Evolutionary conservation across 1,284 basidiomycete genomes (phyloP).

Genomic region (Leucoagaricus sp.): DNA sequence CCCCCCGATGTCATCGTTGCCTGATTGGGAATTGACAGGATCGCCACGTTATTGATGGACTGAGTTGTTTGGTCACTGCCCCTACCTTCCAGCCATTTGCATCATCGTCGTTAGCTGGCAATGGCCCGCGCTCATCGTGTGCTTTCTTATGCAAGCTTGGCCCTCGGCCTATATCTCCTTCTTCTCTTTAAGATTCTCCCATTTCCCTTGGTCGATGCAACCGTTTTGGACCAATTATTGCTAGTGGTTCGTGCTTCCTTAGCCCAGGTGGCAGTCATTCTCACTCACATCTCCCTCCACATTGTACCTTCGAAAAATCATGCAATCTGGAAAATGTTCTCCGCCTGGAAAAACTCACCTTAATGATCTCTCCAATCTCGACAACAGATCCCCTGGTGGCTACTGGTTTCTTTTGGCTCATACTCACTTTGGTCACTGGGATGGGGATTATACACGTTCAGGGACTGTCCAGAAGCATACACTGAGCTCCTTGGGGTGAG

Average conservation of each 20-base stretch:
- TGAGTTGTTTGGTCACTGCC: neutral
- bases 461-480: slow-evolving; percentile 79
- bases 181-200: slow-evolving; percentile 54
- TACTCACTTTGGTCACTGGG: slow-evolving; percentile 76
- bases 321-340: neutral
- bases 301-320: neutral
- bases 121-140: slow-evolving; percentile 66
- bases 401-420: slow-evolving; percentile 73
- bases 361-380: too few species aligned
- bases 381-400: slow-evolving; percentile 72
- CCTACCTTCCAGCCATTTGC: neutral
- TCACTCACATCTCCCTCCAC: slow-evolving; percentile 9
- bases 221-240: slow-evolving; percentile 49
- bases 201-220: slow-evolving; percentile 55
- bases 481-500: slow-evolving; percentile 62
- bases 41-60: slow-evolving; percentile 11
- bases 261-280: neutral
- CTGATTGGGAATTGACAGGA: neutral
- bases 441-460: slow-evolving; percentile 69
- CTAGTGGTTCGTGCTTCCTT: slow-evolving; percentile 49
- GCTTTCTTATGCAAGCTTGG: slow-evolving; percentile 42
- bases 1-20: slow-evolving; percentile 6
- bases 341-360: too few species aligned
- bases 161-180: slow-evolving; percentile 53
- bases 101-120: neutral